phyloP scores from a whole-genome alignment of 2,329 filamentous ascomycete species.

The Pseudopithomyces maydicus region DNA sequence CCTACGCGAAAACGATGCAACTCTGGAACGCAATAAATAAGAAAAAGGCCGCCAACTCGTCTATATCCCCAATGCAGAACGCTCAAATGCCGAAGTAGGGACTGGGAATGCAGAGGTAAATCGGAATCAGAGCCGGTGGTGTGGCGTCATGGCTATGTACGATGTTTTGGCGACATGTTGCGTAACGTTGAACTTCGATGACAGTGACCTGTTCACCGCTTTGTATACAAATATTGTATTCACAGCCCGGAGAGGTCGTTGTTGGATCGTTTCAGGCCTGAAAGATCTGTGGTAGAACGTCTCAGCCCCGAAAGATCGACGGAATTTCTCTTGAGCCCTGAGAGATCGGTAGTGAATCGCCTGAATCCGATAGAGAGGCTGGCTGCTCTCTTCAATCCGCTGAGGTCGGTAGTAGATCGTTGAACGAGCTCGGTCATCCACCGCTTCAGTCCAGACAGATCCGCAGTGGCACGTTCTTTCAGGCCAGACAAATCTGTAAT shows the following conservation, averaged over 20 bases:
- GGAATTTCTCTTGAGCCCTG: neutral
- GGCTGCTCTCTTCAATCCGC: neutral
- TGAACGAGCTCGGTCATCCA: neutral
- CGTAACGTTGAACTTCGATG: neutral
- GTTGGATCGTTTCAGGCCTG: neutral
- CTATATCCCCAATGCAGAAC: neutral
- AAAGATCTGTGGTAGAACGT: neutral
- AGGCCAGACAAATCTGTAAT: neutral
- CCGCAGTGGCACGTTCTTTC: neutral
- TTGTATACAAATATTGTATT: neutral
- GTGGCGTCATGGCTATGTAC: neutral
- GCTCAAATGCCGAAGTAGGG: constrained; percentile 3
- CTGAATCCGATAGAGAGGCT: neutral
- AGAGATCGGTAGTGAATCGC: neutral
- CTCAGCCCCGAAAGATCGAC: neutral
- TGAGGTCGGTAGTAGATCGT: neutral
- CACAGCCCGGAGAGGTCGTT: neutral
- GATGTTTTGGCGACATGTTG: neutral
- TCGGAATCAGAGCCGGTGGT: constrained; percentile 1
- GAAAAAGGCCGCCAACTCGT: neutral
- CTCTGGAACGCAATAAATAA: neutral
- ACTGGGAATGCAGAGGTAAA: neutral
- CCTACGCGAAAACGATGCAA: neutral
- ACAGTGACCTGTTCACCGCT: neutral
- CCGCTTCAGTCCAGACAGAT: constrained; percentile 1